phyloP scores from a whole-genome alignment of 805 yeast genomes.

The Saturnispora ahearnii region DNA sequence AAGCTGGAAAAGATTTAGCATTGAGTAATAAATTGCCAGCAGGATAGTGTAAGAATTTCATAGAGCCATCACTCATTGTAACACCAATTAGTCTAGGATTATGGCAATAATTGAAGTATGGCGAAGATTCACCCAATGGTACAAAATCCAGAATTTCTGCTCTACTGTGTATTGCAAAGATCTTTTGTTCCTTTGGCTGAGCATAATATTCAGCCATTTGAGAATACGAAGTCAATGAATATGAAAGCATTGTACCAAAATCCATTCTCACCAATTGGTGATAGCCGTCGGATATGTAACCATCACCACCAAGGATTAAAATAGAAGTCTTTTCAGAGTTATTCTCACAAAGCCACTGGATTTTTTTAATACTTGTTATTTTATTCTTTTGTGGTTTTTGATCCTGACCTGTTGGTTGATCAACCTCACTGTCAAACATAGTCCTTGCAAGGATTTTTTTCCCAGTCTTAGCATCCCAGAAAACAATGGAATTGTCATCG shows the following conservation, averaged over 20 bases:
- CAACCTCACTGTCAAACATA: slow-evolving; percentile 54
- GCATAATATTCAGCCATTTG: slow-evolving; percentile 74
- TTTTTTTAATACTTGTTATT: slow-evolving; percentile 39
- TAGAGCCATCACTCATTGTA: slow-evolving; percentile 52
- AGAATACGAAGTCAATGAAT: slow-evolving; percentile 73
- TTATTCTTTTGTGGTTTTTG: slow-evolving; percentile 15
- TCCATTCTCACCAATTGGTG: slow-evolving; percentile 50
- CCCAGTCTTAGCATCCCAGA: slow-evolving; percentile 88
- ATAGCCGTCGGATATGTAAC: slow-evolving; percentile 33
- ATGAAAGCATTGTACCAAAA: slow-evolving; percentile 72
- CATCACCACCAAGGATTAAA: slow-evolving; percentile 61
- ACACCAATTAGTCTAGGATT: slow-evolving; percentile 61
- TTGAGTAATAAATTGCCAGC: slow-evolving; percentile 41
- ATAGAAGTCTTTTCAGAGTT: slow-evolving; percentile 77
- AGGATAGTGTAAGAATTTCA: slow-evolving; percentile 54
- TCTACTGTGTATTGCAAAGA: slow-evolving; percentile 44
- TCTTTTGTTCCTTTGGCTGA: slow-evolving; percentile 44
- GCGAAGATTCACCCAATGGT: slow-evolving; percentile 53
- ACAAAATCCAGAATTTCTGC: slow-evolving; percentile 38
- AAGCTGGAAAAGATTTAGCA: slow-evolving; percentile 67
- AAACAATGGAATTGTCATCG: slow-evolving; percentile 74
- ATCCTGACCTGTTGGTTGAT: slow-evolving; percentile 34
- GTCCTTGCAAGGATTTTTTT: slow-evolving; percentile 67
- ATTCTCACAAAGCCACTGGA: slow-evolving; percentile 69
- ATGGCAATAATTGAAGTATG: slow-evolving; percentile 74